Base-by-base conservation (phyloP, 2,329 filamentous ascomycete genomes). In the Colletotrichum godetiae region DNA sequence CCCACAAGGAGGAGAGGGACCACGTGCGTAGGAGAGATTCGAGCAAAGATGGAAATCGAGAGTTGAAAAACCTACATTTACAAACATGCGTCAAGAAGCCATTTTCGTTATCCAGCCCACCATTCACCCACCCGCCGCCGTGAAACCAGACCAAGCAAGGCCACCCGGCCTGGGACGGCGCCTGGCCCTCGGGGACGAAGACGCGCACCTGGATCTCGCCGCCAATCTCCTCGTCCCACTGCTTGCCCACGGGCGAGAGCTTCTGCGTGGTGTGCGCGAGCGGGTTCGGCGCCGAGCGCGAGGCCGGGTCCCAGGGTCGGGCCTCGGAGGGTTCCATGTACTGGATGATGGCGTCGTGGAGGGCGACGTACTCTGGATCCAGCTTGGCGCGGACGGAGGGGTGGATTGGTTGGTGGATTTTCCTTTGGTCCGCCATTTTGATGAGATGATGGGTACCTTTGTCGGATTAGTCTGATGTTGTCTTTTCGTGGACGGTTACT, bases 111-210 rank as follows among this genome's bases (percentile, higher is more conserved):
- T 77, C 77, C 6, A 83, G 62, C 3, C 79, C 79, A 0, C 83
- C 83, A 64, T 82, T 77, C 5, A 80, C 82, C 82, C 82, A 84
- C 3, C 82, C 83, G 5, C 83, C 83, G 27, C 83, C 83, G 57
- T 84, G 83, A 29, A 80, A 81, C 83, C 82, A 84, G 10, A 84
- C 66, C n/a, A 84, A 77, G 5, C 78, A 76, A 2, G 83, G 82
- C 82, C 82, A 84, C 13, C 67, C 35, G 2, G 80, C 82, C 6
- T 70, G 69, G 0, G 67, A 66, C 7, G 79, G 78, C 24, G 72
- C 61, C 2, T 76, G 56, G 2, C 76, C 76, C 1, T 72, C 75
- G 2, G 82, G 83, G 3, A 75, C 78, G 63, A 82, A 84, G 8
- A 80, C 76, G n/a, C 82, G 77, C 6, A 80, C 76, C 4, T 76